Base-by-base conservation (phyloP, 805 yeast species). In the Yamadazyma olivae region DNA sequence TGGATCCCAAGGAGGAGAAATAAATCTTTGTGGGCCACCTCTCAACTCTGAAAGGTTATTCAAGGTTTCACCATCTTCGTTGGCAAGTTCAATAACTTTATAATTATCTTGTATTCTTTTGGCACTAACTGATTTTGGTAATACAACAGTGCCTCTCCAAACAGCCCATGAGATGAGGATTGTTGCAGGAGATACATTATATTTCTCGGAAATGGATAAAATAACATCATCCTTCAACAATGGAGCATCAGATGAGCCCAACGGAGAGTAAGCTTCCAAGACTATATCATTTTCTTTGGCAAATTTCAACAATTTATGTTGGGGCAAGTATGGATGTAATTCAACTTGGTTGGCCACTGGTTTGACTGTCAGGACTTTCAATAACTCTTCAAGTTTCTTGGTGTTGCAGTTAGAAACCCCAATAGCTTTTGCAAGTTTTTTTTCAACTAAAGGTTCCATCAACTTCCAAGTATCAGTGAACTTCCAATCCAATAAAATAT, bases 201-300 rank as follows among this genome's bases (percentile, higher is more conserved):
- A 52, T 43, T 67, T 70, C 31, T 69, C 53, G 10, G 84, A 78
- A 25, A 79, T 49, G 6, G 58, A 57, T 3, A 51, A 41, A 15
- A 81, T 50, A 3, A 58, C 52, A 21, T 61, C 66, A 46, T 79
- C 71, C 18, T 58, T 51, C 43, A 76, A 57, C 13, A 77, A 48
- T n/a, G 83, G 81, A 8, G 81, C 72, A 23, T 66, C 70, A 33
- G 75, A 70, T 25, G 73, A 72, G 2, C 83, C 79, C 51, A 89
- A 71, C 5, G 96, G 96, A 7, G 93, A 80, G 60, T 75, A 89
- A 0, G 95, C 90, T 55, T 84, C 87, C 10, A 82, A 75, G 4
- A 68, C 60, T 24, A 89, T 73, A 30, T 69, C 77, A 39, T 80
- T 59, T 10, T 67, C 52, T 22, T 70, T 65, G 53, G 83, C 78